Conservation (phyloP, 176 grass and related monocot species). For the Secale cereale region DNA sequence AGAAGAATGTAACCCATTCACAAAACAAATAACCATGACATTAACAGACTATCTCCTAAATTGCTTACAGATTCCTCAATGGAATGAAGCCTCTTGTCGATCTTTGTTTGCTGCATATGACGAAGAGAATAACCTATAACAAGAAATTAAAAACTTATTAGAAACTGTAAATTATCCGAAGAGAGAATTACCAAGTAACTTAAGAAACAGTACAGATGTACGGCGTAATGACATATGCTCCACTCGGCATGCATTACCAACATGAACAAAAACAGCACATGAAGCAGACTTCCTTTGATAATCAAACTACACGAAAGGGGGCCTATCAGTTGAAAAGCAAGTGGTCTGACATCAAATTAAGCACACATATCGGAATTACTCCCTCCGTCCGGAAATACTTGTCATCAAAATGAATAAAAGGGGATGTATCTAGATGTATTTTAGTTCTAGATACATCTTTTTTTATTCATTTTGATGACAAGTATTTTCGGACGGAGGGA, state of each 20-base stretch:
- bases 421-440: too few relatives aligned
- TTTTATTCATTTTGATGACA: too few relatives aligned
- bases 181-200: neutral
- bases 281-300: neutral
- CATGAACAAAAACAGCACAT: neutral
- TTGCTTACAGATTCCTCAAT: constrained; percentile 87
- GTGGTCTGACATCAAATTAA: neutral
- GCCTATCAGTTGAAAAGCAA: neutral
- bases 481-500: too few relatives aligned
- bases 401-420: too few relatives aligned
- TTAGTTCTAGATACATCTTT: too few relatives aligned
- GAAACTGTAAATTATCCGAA: neutral
- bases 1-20: neutral
- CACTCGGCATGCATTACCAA: neutral
- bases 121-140: constrained; percentile 70
- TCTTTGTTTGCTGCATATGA: constrained; percentile 66
- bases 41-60: constrained; percentile 19
- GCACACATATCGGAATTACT: neutral
- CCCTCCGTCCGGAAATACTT: too few relatives aligned
- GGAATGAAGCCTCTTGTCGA: constrained; percentile 66
- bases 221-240: neutral
- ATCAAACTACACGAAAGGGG: neutral
- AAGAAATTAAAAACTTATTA: neutral
- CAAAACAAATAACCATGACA: neutral
- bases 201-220: neutral